Percentiles rank a stretch among this genome's conserved stretches.
These are phyloP conservation scores for Debaryomycetaceae sp. DNA, from an alignment of 1,139 yeast species.

Conservation along the genomic window DNA sequence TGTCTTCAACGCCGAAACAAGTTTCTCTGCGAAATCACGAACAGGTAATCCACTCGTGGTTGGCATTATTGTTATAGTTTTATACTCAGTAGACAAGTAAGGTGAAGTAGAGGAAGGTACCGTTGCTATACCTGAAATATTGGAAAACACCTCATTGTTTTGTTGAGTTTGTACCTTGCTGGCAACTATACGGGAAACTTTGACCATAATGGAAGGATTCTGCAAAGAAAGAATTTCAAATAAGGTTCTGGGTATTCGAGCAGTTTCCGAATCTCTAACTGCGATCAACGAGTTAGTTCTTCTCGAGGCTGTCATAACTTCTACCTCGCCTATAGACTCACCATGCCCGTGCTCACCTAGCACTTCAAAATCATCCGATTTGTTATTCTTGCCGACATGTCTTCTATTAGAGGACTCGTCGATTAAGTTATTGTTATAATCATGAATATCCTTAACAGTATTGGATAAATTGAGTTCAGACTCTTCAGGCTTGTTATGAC, in stretches of 20 bases:
- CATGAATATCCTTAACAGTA: conserved; percentile 8
- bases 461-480: conserved; percentile 9
- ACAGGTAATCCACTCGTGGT: conserved; percentile 79
- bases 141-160: conserved; percentile 8
- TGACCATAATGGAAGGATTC: conserved; percentile 87
- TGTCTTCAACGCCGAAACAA: conserved; percentile 65
- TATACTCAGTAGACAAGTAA: conserved; percentile 49
- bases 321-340: conserved; percentile 91
- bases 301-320: conserved; percentile 80
- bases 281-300: conserved; percentile 78
- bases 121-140: conserved; percentile 8
- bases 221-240: conserved; percentile 82
- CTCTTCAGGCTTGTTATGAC: conserved; percentile 15
- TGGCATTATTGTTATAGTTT: conserved; percentile 85
- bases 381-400: conserved; percentile 16
- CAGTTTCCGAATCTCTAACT: conserved; percentile 89
- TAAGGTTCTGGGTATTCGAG: conserved; percentile 84
- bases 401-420: conserved; percentile 16
- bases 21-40: conserved; percentile 71
- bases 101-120: conserved; percentile 27
- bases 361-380: conserved; percentile 30
- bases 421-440: conserved; percentile 13
- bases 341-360: conserved; percentile 91
- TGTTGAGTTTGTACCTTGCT: conserved; percentile 46
- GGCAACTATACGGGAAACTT: conserved; percentile 86